Base-by-base conservation (phyloP, 2,329 filamentous ascomycete species). In the Septoria petroselini region DNA sequence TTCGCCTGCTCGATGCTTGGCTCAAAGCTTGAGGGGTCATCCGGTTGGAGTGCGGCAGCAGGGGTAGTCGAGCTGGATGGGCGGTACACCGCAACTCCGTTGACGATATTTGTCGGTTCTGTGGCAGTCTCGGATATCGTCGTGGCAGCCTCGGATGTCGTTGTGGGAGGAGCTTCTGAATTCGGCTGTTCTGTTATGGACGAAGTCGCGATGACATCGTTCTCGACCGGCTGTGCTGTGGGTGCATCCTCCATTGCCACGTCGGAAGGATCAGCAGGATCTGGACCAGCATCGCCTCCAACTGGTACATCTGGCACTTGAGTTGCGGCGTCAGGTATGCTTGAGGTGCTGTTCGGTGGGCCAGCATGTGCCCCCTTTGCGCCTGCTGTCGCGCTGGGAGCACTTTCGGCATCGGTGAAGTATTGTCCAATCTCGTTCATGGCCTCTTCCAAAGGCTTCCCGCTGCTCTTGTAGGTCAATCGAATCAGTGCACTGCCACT, bases 401-500 rank as follows among this genome's bases (percentile, higher is more conserved):
- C 34, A 48, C 71, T 65, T 25, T 68, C 62, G 4, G 69, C 63
- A 18, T 67, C 65, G 42, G 78, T 81, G 68, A 95, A 94, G 64
- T 86, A 90, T 57, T 82, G 75, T 17, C 80, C 79, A 54, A 97
- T 95, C 63, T 91, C 79, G 39, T 76, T 73, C 83, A 95, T 89
- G 7, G 91, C 91, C 56, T 91, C 86, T 59, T 89, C 88, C 21
- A 97, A 71, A 2, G 90, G 90, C 65, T 81, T 82, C 9, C 86
- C 83, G 5, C 88, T 93, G 55, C 78, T 78, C 65, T 79, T 83
- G 71, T 91, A 97, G 27, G 77, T 82, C 52, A 98, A 71, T 50
- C 88, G 80, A 47, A 98, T 77, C 48, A 95, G 72, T 3, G 88
- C 84, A 63, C 80, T 91, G 4, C 93, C 91, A 65, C 91, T 94